Conservation (phyloP, 2,329 filamentous ascomycete genomes). For the Tetracladium maxilliforme region DNA sequence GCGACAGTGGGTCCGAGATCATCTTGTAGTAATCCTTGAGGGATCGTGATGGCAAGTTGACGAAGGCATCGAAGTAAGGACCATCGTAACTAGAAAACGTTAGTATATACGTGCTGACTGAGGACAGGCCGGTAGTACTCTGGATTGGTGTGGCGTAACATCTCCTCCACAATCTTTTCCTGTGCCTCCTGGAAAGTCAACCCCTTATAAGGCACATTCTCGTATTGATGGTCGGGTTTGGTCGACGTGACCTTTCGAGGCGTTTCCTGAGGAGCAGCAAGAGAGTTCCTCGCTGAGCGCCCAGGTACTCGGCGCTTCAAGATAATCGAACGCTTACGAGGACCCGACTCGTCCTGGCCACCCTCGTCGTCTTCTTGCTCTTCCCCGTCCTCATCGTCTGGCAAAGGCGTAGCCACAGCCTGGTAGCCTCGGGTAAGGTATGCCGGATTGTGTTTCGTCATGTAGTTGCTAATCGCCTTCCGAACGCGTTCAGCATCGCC, state of each 20-base stretch:
- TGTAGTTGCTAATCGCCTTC: slow-evolving; percentile 76
- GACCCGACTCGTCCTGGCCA: neutral
- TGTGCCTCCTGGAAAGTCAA: slow-evolving; percentile 74
- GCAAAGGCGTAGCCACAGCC: slow-evolving; percentile 60
- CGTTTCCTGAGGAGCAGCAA: slow-evolving; percentile 1
- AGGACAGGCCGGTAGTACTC: slow-evolving; percentile 29
- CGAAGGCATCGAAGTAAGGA: slow-evolving; percentile 57
- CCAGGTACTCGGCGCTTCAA: too few species aligned
- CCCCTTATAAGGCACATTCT: slow-evolving; percentile 48
- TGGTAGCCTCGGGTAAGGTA: slow-evolving; percentile 56
- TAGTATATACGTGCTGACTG: slow-evolving; percentile 1
- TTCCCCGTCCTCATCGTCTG: slow-evolving; percentile 24
- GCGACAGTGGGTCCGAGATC: slow-evolving; percentile 66
- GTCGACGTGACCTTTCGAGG: slow-evolving; percentile 7
- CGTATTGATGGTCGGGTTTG: slow-evolving; percentile 27
- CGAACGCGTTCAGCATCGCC: slow-evolving; percentile 78
- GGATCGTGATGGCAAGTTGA: slow-evolving; percentile 60
- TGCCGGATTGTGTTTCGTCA: slow-evolving; percentile 75
- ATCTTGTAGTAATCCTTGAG: slow-evolving; percentile 78
- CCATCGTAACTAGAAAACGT: slow-evolving; percentile 42
- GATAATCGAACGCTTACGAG: neutral
- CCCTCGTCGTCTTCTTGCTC: slow-evolving; percentile 9
- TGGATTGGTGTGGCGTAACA: slow-evolving; percentile 54
- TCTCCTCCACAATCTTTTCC: slow-evolving; percentile 66
- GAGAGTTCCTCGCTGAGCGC: too few species aligned